Percentiles rank a stretch among this genome's conserved stretches.
These are phyloP conservation scores for Populus tomentosa DNA, from an alignment of 441 rosid genomes.

Conservation along the genomic window DNA sequence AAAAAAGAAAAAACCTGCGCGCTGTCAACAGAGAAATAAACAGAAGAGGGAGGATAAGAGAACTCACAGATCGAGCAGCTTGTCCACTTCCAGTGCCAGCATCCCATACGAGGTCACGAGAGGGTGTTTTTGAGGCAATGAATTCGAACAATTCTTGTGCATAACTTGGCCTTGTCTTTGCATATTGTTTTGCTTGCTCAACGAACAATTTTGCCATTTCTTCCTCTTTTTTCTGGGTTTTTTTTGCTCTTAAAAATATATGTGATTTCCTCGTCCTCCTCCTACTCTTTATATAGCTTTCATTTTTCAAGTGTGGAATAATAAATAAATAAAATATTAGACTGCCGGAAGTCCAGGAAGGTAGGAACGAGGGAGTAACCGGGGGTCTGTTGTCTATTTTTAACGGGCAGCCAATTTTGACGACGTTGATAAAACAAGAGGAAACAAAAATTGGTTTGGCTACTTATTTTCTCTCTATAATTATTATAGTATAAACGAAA, in stretches of 20 bases:
- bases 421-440: no score
- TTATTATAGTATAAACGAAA: no score
- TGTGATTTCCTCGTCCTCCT: no score
- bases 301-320: not conserved
- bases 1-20: no score
- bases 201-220: conserved; percentile 67
- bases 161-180: conserved; percentile 56
- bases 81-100: conserved; percentile 80
- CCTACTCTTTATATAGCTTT: no score
- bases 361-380: not conserved
- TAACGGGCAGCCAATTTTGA: not conserved
- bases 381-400: not conserved
- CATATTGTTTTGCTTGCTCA: conserved; percentile 74
- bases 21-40: not conserved
- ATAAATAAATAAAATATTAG: not conserved
- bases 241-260: not conserved
- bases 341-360: not conserved
- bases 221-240: not conserved
- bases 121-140: conserved; percentile 60
- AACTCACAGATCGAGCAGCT: conserved; percentile 60
- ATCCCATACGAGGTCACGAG: conserved; percentile 75
- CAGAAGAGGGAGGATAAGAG: not conserved
- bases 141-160: conserved; percentile 58
- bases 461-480: not conserved
- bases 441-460: not conserved